Percentiles rank a stretch among this genome's conserved stretches.
These are phyloP conservation scores for Trichoderma orchidacearum DNA, from an alignment of 495 filamentous ascomycete genomes.

Conservation along the genomic window DNA sequence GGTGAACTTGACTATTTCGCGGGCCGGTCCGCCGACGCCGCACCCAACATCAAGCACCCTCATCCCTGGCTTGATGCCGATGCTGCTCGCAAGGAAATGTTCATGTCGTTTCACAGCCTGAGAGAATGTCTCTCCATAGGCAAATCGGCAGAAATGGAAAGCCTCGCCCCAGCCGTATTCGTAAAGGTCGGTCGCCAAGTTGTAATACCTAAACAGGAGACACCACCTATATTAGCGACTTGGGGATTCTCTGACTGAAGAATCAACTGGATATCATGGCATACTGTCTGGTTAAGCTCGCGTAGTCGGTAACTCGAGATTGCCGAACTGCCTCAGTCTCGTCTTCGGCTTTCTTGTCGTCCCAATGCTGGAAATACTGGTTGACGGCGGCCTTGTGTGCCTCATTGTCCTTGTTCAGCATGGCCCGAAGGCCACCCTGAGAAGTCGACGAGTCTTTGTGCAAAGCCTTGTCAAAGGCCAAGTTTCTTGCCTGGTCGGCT, in stretches of 20 bases:
- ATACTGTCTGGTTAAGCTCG: not conserved
- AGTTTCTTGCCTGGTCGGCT: slow-evolving; percentile 81
- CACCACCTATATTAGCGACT: slow-evolving; percentile 4
- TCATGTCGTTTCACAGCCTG: slow-evolving; percentile 95
- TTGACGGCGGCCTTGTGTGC: slow-evolving; percentile 85
- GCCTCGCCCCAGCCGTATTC: slow-evolving; percentile 92
- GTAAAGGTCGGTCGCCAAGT: slow-evolving; percentile 96
- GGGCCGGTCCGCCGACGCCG: slow-evolving; percentile 89
- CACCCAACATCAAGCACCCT: slow-evolving; percentile 93
- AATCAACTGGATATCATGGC: not conserved
- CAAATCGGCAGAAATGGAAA: slow-evolving; percentile 98
- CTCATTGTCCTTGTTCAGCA: slow-evolving; percentile 68
- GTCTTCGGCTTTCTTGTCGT: slow-evolving; percentile 69
- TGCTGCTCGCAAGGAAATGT: slow-evolving; percentile 88
- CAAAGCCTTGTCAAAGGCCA: slow-evolving; percentile 79
- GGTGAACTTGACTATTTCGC: slow-evolving; percentile 93
- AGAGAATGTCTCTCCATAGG: slow-evolving; percentile 72
- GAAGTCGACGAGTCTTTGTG: slow-evolving; percentile 72
- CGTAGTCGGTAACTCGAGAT: slow-evolving; percentile 38
- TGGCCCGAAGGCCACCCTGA: slow-evolving; percentile 61
- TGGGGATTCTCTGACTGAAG: not conserved
- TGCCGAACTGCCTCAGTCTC: slow-evolving; percentile 74
- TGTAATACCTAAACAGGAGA: slow-evolving; percentile 80
- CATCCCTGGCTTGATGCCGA: slow-evolving; percentile 75
- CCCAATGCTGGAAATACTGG: slow-evolving; percentile 99